A percentile compares a stretch with the other conserved stretches of the same genome.
Conservation (phyloP, 192 early-diverging fungal genomes). For the Umbelopsis ramanniana region DNA sequence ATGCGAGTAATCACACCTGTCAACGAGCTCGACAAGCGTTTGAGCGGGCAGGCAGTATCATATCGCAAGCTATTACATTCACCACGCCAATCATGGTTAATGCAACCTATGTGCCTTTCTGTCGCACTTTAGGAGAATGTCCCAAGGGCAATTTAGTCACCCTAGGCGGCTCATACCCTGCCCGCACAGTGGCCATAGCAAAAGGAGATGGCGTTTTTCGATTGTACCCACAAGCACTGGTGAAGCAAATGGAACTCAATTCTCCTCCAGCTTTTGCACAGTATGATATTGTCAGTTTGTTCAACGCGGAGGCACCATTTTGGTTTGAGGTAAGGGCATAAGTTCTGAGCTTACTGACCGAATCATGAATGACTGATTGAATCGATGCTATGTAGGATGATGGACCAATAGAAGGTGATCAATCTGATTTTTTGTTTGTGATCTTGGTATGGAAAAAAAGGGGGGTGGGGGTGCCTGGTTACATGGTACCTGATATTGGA, state of each 20-base stretch:
- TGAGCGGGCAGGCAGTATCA: constrained; percentile 31
- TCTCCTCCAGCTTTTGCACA: constrained; percentile 17
- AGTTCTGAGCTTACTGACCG: neutral
- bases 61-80: constrained; percentile 29
- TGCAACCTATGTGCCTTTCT: constrained; percentile 44
- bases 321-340: constrained; percentile 37
- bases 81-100: constrained; percentile 35
- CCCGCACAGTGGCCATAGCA: constrained; percentile 29
- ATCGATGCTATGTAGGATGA: constrained; percentile 28
- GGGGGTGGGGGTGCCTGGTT: neutral
- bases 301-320: constrained; percentile 44
- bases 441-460: constrained; percentile 28
- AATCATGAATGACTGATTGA: neutral
- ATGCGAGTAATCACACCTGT: constrained; percentile 23
- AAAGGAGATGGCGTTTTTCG: constrained; percentile 35
- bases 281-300: constrained; percentile 44
- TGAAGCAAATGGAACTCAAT: constrained; percentile 35
- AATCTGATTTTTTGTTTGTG: constrained; percentile 49
- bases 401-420: constrained; percentile 21
- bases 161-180: constrained; percentile 42
- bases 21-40: constrained; percentile 33
- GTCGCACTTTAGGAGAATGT: constrained; percentile 24
- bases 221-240: constrained; percentile 43
- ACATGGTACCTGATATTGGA: neutral
- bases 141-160: neutral